phyloP scores from a whole-genome alignment of 2,329 filamentous ascomycete species.

The Fonsecaea monophora region DNA sequence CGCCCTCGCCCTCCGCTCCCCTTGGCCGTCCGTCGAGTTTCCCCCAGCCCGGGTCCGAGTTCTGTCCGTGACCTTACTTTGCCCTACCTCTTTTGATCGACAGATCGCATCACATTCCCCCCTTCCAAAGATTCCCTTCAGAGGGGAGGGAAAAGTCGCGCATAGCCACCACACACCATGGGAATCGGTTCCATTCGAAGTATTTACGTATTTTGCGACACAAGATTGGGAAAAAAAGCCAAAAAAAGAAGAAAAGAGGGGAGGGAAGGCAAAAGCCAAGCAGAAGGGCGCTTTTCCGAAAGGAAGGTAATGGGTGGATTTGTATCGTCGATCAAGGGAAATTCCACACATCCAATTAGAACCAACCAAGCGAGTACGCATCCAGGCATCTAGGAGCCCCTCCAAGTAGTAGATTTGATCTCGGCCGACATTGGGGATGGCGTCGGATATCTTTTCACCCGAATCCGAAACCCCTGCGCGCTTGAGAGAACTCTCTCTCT shows the following conservation, averaged over 20 bases:
- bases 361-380: neutral
- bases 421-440: neutral
- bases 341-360: neutral
- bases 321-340: conserved; percentile 7
- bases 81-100: neutral
- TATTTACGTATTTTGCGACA: neutral
- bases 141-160: neutral
- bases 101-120: neutral
- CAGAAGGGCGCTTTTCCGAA: too few relatives aligned
- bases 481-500: too few relatives aligned
- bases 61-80: conserved; percentile 1
- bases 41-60: neutral
- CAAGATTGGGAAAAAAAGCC: neutral
- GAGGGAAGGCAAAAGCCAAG: neutral
- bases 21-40: too few relatives aligned
- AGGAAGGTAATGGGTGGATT: neutral
- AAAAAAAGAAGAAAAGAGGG: neutral
- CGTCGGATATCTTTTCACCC: conserved; percentile 20
- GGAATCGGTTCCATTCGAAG: neutral
- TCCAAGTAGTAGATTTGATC: too few relatives aligned
- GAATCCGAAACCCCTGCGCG: conserved; percentile 13
- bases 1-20: neutral
- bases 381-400: neutral
- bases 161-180: too few relatives aligned
- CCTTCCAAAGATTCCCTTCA: neutral